Base-by-base conservation (phyloP, 2,329 filamentous ascomycete genomes). In the Boeremia exigua region DNA sequence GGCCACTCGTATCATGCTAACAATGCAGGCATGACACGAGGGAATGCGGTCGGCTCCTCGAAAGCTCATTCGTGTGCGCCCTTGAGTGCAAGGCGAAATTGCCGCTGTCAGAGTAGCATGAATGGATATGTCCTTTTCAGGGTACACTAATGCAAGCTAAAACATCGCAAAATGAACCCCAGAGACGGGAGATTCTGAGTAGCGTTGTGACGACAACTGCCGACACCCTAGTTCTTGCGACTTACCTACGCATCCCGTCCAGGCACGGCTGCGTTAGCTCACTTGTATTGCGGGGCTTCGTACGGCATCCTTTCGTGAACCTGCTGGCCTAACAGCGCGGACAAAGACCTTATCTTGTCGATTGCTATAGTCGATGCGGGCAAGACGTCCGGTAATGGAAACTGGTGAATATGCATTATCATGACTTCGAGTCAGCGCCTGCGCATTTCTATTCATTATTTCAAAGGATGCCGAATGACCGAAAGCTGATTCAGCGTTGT, bases 51-150 rank as follows among this genome's bases (percentile, higher is more conserved):
- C 25, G 15, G 11, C 15, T 9, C 14, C 40, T 9, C 23, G 17
- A 28, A 15, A 37, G 14, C 25, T 46, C n/a, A 43, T 9, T 25
- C 43, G 29, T 11, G n/a, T 4, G 34, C 28, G 12, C 12, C 17
- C 30, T 43, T 19, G 44, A 56, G 38, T 37, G 38, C 38, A 51
- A 15, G 43, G 48, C 37, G 33, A 29, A 29, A 19, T 34, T 48
- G 15, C 48, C 19, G 9, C 33, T 48, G 8, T 32, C 23, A 48
- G 53, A 12, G 36, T 48, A 52, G 54, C 38, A 39, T 19, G 19
- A 17, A 38, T 27, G 6, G 17, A 5, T 9, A 15, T 9, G 9
- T 39, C 40, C 17, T 19, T 23, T 33, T 19, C 23, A 50, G 40
- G 25, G 15, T 36, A 36, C 11, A 23, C 43, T 40, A 46, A 46